Conservation (phyloP, 805 yeast species). For the Kazachstania bromeliacearum region DNA sequence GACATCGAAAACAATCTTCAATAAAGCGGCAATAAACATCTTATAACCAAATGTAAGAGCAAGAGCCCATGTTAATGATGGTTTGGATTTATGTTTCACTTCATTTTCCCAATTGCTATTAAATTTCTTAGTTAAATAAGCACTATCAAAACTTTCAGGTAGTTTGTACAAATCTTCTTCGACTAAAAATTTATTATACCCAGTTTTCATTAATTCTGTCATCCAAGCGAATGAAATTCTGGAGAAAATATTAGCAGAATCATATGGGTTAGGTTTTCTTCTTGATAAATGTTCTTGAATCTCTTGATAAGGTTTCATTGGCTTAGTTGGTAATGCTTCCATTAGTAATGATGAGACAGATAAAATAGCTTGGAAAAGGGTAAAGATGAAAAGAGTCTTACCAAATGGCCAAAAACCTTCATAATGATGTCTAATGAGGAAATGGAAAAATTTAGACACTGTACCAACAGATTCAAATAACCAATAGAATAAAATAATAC, state of each 20-base stretch:
- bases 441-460: slow-evolving; percentile 35
- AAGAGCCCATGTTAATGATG: slow-evolving; percentile 52
- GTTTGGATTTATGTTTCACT: slow-evolving; percentile 33
- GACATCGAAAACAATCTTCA: slow-evolving; percentile 66
- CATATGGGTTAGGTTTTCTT: slow-evolving; percentile 31
- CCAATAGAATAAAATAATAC: slow-evolving; percentile 71
- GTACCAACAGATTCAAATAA: slow-evolving; percentile 43
- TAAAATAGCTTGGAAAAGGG: slow-evolving; percentile 27
- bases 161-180: slow-evolving; percentile 68
- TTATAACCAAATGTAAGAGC: slow-evolving; percentile 63
- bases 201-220: slow-evolving; percentile 72
- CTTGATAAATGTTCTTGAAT: slow-evolving; percentile 23
- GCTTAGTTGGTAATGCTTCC: slow-evolving; percentile 35
- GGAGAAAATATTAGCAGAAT: slow-evolving; percentile 55
- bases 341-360: slow-evolving; percentile 28
- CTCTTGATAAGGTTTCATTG: slow-evolving; percentile 35
- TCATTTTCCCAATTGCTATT: slow-evolving; percentile 54
- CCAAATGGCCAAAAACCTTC: slow-evolving; percentile 23
- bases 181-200: slow-evolving; percentile 49
- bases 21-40: slow-evolving; percentile 61
- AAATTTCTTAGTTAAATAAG: slow-evolving; percentile 40
- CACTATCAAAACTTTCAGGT: slow-evolving; percentile 57
- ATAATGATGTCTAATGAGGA: slow-evolving; percentile 29
- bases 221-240: slow-evolving; percentile 83
- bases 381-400: slow-evolving; percentile 22